Evolutionary conservation across 495 filamentous ascomycete genomes (phyloP), one percentile per base, ranked within the genome.

Genomic region (Daldinia concentrica): DNA sequence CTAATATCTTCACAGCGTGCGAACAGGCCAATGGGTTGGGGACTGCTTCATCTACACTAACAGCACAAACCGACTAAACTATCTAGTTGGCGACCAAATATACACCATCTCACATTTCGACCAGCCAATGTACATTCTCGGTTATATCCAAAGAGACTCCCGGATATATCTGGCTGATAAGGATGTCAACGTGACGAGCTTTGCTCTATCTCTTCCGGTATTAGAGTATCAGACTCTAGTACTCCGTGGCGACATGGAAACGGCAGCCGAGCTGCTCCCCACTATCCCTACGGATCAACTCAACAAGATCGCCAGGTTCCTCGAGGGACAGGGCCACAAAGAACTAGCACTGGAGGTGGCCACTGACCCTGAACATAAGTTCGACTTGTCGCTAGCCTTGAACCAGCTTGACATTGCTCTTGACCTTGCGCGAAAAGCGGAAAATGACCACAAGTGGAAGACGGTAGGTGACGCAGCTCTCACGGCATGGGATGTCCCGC

Each of bases 11-110:
- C 6, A 29, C 62, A 92, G 89, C 68, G 92, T 98, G 50, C 90
- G 92, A 54, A 97, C 96, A n/a, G 95, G 93, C 51, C 90, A 95
- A 82, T 99, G 95, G 95, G 90, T 99, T 63, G 95, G 95, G 26
- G 95, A 99, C 80, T 97, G 94, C 82, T 95, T 99, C 84, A 94
- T 98, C 77, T 99, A 98, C 85, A 98, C 95, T 29, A 98, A 94
- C 84, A 90, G 88, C 73, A 97, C 94, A 27, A 98, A 98, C 86
- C 92, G 95, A 59, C 83, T 99, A 66, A 99, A 98, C 85, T 98
- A 98, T 80, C 89, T 99, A 22, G 95, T 99, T 36, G 96, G 95
- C 58, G 95, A 98, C 80, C 93, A 98, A 81, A 96, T 94, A 30
- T 97, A 98, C 86, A 97, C 95, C n/a, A 91, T 99, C 75, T 93